Base-by-base conservation (phyloP, 345 rosid genomes). In the Eucalyptus shirleyi region DNA sequence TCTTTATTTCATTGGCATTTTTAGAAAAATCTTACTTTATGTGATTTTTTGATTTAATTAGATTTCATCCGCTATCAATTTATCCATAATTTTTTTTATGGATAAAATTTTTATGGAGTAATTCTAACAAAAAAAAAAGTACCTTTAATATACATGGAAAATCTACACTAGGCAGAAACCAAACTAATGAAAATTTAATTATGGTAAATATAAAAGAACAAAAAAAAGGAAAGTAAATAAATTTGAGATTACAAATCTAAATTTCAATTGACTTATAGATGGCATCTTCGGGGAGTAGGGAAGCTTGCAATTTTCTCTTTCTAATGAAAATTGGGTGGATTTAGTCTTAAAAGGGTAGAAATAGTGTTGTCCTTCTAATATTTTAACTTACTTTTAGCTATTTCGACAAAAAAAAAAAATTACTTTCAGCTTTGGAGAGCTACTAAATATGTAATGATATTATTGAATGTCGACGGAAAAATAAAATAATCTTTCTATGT, bases 201-300 rank as follows among this genome's bases (percentile, higher is more conserved):
- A 56, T 56, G 62, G 13, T 56, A 56, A 56, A 11, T 10, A 56
- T 11, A 24, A 4, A 56, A 11, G 13, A 4, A 55, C 26, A 55
- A 10, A 56, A 56, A 53, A 24, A 56, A 56, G 28, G 30, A 56
- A 56, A 56, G 62, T 24, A 24, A 56, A 56, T 56, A 56, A 10
- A 56, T 24, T 10, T 24, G 28, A 56, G 13, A 56, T 13, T 9
- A 56, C 6, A 24, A 10, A 56, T 56, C 62, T 56, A 24, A 56
- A 56, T 56, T 56, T 24, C 62, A 56, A 2, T 56, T 24, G 30
- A 56, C 24, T 56, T 24, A 56, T 56, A 1, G 14, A 56, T 24
- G 62, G 62, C 30, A 53, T 53, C 5, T 53, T 53, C 1, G 11
- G 59, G 21, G 59, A 53, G 26, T 1, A 53, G 5, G 0, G 1